Evolutionary conservation across 176 grass and related monocot genomes (phyloP), one percentile per base, ranked within the genome.

Genomic region (Rhynchospora breviuscula): DNA sequence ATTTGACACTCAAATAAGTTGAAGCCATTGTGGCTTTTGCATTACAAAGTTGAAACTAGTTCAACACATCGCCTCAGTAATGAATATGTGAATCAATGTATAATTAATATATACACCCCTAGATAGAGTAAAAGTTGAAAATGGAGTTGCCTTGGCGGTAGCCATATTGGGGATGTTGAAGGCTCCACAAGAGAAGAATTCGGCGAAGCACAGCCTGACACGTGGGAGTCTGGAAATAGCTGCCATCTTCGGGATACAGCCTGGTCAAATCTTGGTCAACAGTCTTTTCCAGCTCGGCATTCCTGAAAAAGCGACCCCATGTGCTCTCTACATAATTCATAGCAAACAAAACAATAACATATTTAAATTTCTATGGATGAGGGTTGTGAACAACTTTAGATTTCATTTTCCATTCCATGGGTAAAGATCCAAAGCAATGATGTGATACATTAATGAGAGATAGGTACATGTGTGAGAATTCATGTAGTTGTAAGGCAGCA

Each of bases 131-230:
- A 13, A 63, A 63, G 54, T 61, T 33, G 29, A 59, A 79, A 81
- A 46, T 3, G 81, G 21, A 47, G 85, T 88, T 95, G 86, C 96
- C 97, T 90, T 99, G 97, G 51, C 88, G 84, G 77, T 99, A 99
- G 79, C 97, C 91, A 84, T 78, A 92, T 54, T 99, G 86, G 19
- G 97, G 97, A 72, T 96, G 93, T 43, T 85, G 91, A 84, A 99
- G 93, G 84, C 93, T 91, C 97, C 97, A 99, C 85, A 99, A 79
- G 47, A 93, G 88, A 14, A 99, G 77, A 85, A 95, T 99, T 83
- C 93, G 91, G 52, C 89, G 89, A 59, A 99, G 78, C 84, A 99
- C 93, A 61, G 91, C 88, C 86, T 99, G 97, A 76, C 93, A 95
- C 43, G 44, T 46, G 29, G 97, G 88, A 0, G 89, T 90, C 75